These are phyloP conservation scores for Fagus crenata DNA, from an alignment of 306 rosid genomes.

Conservation along the genomic window DNA sequence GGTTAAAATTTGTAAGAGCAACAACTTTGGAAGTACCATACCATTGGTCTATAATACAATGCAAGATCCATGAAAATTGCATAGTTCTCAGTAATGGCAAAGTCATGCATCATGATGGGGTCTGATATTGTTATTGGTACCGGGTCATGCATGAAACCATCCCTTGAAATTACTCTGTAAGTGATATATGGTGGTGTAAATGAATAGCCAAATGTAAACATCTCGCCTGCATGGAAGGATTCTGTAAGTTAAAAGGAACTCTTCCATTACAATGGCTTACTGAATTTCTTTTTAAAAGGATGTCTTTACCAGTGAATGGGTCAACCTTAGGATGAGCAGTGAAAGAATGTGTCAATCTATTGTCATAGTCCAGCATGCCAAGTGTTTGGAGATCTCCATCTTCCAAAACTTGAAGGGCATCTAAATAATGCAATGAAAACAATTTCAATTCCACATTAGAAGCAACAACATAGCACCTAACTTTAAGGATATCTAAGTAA, in stretches of 20 bases:
- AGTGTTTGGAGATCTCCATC: conserved; percentile 96
- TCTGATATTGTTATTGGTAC: conserved; percentile 80
- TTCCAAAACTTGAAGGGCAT: conserved; percentile 85
- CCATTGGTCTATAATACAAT: conserved; percentile 78
- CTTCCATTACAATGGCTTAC: conserved; percentile 15
- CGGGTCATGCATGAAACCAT: conserved; percentile 91
- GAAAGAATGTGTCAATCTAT: conserved; percentile 82
- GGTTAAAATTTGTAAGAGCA: conserved; percentile 15
- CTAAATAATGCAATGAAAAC: conserved; percentile 41
- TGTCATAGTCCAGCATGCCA: conserved; percentile 90
- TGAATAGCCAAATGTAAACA: conserved; percentile 94
- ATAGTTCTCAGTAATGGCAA: conserved; percentile 88
- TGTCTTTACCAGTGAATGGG: conserved; percentile 73
- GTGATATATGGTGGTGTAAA: conserved; percentile 82
- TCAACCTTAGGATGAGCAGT: conserved; percentile 99
- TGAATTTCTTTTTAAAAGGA: conserved; percentile 26
- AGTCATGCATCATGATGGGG: conserved; percentile 96
- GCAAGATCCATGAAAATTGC: conserved; percentile 95
- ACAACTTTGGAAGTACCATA: conserved; percentile 27
- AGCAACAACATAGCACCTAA: neutral
- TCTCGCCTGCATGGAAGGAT: conserved; percentile 70
- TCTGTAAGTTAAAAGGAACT: conserved; percentile 20
- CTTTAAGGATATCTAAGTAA: too few relatives aligned
- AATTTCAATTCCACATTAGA: conserved; percentile 25
- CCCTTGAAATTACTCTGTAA: conserved; percentile 89